Percentiles rank a stretch among this genome's conserved stretches.
phyloP scores from a whole-genome alignment of 2,329 filamentous ascomycete genomes.

The Neofusicoccum laricinum region DNA sequence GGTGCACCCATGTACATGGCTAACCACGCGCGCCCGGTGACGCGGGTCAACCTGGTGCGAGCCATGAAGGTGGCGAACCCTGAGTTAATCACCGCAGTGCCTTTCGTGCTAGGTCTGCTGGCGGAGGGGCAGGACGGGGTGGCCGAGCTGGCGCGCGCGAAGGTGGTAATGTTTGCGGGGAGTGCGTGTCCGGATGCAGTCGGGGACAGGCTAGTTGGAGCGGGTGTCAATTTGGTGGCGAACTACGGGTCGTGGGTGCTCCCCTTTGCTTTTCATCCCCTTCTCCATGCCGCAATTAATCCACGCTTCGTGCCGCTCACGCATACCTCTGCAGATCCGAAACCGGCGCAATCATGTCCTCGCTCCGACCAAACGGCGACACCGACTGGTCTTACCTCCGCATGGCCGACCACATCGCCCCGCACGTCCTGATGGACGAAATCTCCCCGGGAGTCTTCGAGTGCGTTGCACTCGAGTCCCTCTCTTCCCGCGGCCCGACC shows the following conservation, averaged over 20 bases:
- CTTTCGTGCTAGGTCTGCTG: conserved; percentile 62
- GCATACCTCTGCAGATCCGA: not conserved
- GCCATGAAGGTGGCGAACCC: conserved; percentile 29
- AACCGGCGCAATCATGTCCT: conserved; percentile 54
- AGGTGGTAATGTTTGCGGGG: conserved; percentile 58
- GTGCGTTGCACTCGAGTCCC: conserved; percentile 30
- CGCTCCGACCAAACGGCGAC: conserved; percentile 52
- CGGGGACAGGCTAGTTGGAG: conserved; percentile 51
- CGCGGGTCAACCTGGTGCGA: conserved; percentile 27
- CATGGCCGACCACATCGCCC: conserved; percentile 36
- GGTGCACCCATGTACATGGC: not conserved
- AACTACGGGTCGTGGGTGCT: conserved; percentile 51
- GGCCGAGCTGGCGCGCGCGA: conserved; percentile 42
- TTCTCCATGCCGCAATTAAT: conserved; percentile 29
- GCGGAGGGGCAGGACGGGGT: conserved; percentile 58
- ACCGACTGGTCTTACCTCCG: conserved; percentile 60
- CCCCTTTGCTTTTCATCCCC: too few species aligned
- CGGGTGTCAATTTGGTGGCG: conserved; percentile 54
- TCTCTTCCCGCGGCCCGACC: conserved; percentile 43
- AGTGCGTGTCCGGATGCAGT: conserved; percentile 58
- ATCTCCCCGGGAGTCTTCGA: conserved; percentile 35
- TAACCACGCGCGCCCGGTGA: not conserved
- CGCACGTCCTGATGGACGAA: conserved; percentile 38
- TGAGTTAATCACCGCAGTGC: conserved; percentile 60
- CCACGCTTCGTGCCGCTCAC: conserved; percentile 34